Base-by-base conservation (phyloP, 805 yeast genomes). In the Sugiyamaella lignohabitans region DNA sequence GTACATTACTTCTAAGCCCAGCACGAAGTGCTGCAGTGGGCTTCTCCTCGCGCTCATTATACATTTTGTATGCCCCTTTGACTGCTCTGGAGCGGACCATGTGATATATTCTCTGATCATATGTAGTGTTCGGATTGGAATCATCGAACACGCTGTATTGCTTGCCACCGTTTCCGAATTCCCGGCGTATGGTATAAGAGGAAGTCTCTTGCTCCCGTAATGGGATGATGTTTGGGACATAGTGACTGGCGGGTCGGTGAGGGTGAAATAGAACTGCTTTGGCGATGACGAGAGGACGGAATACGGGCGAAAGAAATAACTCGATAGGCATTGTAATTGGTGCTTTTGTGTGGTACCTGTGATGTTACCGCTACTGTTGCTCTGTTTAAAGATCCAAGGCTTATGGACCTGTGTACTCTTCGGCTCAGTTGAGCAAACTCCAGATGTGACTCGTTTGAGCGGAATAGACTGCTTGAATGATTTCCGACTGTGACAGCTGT, bases 61-160 rank as follows among this genome's bases (percentile, higher is more conserved):
- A 78, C 78, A 79, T 72, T 58, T 73, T 76, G 64, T 78, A 79
- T 1, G 82, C 80, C 42, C 84, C 83, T 61, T 78, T 79, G 43
- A 79, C 83, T 3, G 83, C 81, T 51, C 83, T 69, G n/a, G 84
- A 78, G 53, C 84, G 68, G 14, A 69, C 70, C 65, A 76, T 74
- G 73, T 78, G 74, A 56, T 73, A 78, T 16, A 76, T 53, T 23
- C 74, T 63, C 39, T 74, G 64, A 27, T 56, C 57, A 22, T 59
- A 52, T 11, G 51, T 46, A 5, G 57, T 47, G n/a, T 42, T 41
- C 18, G 57, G 58, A 14, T 63, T 61, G n/a, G 72, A 68, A 41
- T 75, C 71, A 49, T 72, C 62, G 54, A 65, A 78, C 8, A 79
- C 84, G 51, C 76, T 78, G 54, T 72, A 74, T 2, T 70, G 66